phyloP scores from a whole-genome alignment of 371 early-diverging fungal genomes.

The Capniomyces stellatus region DNA sequence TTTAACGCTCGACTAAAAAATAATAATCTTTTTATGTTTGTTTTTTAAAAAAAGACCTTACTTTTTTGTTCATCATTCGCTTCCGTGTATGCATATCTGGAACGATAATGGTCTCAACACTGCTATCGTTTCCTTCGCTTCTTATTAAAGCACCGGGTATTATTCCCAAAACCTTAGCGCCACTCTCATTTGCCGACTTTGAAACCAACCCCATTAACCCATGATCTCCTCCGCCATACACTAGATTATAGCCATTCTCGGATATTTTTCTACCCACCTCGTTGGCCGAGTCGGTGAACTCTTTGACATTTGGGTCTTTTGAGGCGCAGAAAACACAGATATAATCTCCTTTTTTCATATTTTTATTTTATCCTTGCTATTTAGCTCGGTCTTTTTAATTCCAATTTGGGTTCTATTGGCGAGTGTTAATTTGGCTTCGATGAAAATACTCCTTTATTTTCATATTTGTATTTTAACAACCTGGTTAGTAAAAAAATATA shows the following conservation, averaged over 20 bases:
- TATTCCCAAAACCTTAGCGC: slow-evolving; percentile 40
- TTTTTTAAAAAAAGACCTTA: too few relatives aligned
- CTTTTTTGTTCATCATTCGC: slow-evolving; percentile 43
- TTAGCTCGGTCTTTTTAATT: neutral
- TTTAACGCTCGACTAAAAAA: too few relatives aligned
- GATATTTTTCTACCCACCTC: slow-evolving; percentile 43
- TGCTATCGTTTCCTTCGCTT: slow-evolving; percentile 23
- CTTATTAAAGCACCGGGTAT: slow-evolving; percentile 48
- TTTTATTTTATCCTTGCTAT: slow-evolving; percentile 4
- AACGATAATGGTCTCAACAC: slow-evolving; percentile 45
- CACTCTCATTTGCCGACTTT: slow-evolving; percentile 30
- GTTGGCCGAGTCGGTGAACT: slow-evolving; percentile 10
- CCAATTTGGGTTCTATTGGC: too few relatives aligned
- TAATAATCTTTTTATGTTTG: too few relatives aligned
- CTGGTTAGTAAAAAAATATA: too few relatives aligned
- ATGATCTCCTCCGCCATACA: slow-evolving; percentile 64
- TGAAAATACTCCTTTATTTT: too few relatives aligned
- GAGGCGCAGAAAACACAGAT: slow-evolving; percentile 68
- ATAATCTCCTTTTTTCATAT: slow-evolving; percentile 4
- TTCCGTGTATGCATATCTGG: slow-evolving; percentile 75
- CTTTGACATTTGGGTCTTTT: slow-evolving; percentile 9
- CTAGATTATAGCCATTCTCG: slow-evolving; percentile 42
- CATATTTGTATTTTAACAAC: too few relatives aligned
- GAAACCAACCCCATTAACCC: slow-evolving; percentile 73
- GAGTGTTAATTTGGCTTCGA: too few relatives aligned